Evolutionary conservation across 2,329 filamentous ascomycete species (phyloP), one percentile per base, ranked within the genome.

Genomic region (Aspergillus awamori): DNA sequence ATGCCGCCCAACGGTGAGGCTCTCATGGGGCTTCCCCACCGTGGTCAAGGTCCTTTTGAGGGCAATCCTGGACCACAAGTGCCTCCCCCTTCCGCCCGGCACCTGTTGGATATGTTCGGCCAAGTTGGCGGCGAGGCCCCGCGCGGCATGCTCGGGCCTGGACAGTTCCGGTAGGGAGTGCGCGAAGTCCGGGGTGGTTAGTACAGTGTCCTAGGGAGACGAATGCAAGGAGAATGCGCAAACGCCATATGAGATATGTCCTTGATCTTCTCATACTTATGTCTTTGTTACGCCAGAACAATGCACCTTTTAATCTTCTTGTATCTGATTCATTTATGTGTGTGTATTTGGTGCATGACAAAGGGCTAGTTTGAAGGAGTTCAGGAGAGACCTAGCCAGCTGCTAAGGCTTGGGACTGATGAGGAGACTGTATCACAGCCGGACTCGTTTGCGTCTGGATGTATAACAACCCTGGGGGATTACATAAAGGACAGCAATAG

Each of bases 51-150:
- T 5, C 76, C 72, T 30, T 78, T 75, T 45, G 76, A 73, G 17
- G 72, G 75, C 5, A 72, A 70, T 20, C 70, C 71, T 28, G 74
- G 75, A 11, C 76, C 73, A 10, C 77, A 74, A 28, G 76, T 73
- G 7, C 73, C 72, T 20, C 76, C 74, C 28, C 74, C 75, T 28
- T 76, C 75, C 3, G 76, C 77, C 17, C 68, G 77, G 43, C 75
- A 77, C 53, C 69, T 79, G 47, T 70, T 81, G 59, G 79, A 81
- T 47, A 78, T 81, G 76, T 77, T 81, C 59, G 76, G 74, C 20
- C 76, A 77, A 63, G 67, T 72, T 58, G 71, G 70, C 28, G 74
- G 73, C 41, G 72, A 75, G 17, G 68, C 64, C 26, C 68, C 75
- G n/a, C 71, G 76, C 41, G 76, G 75, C 20, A 74, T 77, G 69